phyloP scores from a whole-genome alignment of 2,329 filamentous ascomycete species.

The Lanzia echinophila region DNA sequence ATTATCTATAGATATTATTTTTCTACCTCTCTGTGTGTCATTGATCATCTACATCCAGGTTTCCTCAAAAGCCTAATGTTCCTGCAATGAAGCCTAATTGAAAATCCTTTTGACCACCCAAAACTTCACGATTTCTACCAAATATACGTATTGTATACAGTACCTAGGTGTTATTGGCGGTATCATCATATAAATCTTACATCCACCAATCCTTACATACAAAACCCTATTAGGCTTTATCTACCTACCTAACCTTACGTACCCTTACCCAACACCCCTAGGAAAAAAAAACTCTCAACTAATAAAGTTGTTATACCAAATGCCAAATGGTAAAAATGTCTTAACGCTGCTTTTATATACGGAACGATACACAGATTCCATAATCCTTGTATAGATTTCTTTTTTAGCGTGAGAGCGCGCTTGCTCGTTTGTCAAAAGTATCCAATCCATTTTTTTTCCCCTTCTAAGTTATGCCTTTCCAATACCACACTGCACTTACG shows the following conservation, averaged over 20 bases:
- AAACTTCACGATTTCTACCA: neutral
- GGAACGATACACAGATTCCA: neutral
- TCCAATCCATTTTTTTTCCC: neutral
- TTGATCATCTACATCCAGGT: no score
- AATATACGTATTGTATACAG: neutral
- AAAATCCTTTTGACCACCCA: slow-evolving; percentile 9
- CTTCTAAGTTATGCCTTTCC: neutral
- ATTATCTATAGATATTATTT: neutral
- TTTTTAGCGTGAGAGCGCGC: slow-evolving; percentile 31
- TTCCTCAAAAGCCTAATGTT: slow-evolving; percentile 6
- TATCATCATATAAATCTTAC: no score
- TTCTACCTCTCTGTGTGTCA: neutral
- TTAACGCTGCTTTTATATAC: slow-evolving; percentile 10
- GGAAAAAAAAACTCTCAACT: no score
- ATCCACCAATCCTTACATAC: no score
- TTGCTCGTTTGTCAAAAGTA: slow-evolving; percentile 31
- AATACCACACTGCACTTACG: slow-evolving; percentile 14
- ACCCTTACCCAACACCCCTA: neutral
- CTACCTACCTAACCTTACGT: neutral
- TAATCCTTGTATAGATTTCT: neutral
- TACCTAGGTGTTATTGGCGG: no score
- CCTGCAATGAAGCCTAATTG: slow-evolving; percentile 23
- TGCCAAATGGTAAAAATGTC: neutral
- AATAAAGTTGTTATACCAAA: neutral
- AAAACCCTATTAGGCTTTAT: no score